Evolutionary conservation across 495 filamentous ascomycete genomes (phyloP), one percentile per base, ranked within the genome.

Genomic region (Chaetomium tenue): DNA sequence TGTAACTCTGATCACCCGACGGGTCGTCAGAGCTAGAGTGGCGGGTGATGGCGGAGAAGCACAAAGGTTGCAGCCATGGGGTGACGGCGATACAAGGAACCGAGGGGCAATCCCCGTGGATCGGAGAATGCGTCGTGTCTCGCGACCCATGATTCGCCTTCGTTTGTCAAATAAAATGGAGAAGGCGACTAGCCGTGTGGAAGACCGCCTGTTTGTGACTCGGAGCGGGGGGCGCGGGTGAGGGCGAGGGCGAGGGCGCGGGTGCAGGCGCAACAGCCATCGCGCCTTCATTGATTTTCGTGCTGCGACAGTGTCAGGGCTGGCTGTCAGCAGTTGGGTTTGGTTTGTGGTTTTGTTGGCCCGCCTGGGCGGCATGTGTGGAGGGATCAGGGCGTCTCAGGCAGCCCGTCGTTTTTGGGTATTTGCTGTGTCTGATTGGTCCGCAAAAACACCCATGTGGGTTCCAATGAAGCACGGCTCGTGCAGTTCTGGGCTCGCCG

Each of bases 21-120:
- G 59, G 50, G 18, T 56, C 37, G 52, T 23, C 39, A 28, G 51
- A 37, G 40, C 48, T 20, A 56, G 39, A 55, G 52, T 63, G 60
- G 51, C 51, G 60, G 51, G 37, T 37, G 23, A n/a, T 30, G 51
- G 51, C 25, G 26, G 60, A 51, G 60, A 54, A 44, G 33, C 60
- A 44, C 33, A 42, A 51, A 54, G 60, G 51, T 62, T 54, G 60
- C 60, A 55, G 50, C 46, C 50, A 55, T 33, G 60, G 33, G 33
- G 50, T 62, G 20, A 56, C 60, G 16, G 40, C 53, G 37, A 62
- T 16, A 61, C 50, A 54, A 23, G 33, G 37, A 28, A 37, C 59
- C 28, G 22, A 50, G 40, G 39, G 22, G 3, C 6, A 30, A 26
- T 23, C n/a, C 5, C 18, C 23, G 40, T 15, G 42, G 26, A 48